Evolutionary conservation across 352 stramenopile species (phyloP), one percentile per base, ranked within the genome.

Genomic region (Phytophthora palmivora): DNA sequence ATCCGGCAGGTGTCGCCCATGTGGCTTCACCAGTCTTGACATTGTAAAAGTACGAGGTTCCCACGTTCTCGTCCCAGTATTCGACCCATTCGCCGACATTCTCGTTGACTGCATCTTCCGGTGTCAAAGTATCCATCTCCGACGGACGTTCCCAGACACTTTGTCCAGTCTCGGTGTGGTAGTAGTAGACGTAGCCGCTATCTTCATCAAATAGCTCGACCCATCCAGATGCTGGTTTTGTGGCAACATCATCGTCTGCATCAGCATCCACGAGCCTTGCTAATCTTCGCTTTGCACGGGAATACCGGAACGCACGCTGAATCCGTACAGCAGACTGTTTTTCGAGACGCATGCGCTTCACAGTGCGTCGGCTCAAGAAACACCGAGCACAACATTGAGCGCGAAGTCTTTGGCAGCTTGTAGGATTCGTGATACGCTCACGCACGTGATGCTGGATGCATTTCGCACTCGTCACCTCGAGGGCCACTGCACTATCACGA

Each of bases 1-100:
- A 72, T 6, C 65, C 65, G 33, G 52, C 70, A 21, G 84, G 84
- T 6, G 77, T 76, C 5, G 77, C 67, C 84, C 84, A 92, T n/a
- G 77, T 88, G 0, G 80, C 79, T 21, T 90, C 81, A 2, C 84
- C 84, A 0, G 84, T 92, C 42, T 73, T 67, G 10, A 70, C 71
- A 56, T 91, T 91, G 66, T 91, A 87, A 28, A 82, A 92, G 57
- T 92, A 92, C 36, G 71, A 76, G 19, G 79, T 62, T 1, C 71
- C 80, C 7, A 81, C 78, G 50, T 78, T 88, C 33, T 88, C 82
- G 55, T 91, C 82, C 80, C 82, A 91, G 63, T 81, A 89, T 66
- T 89, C 80, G 47, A 89, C 67, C 82, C 82, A 91, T 30, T 87
- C 79, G 12, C 57, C 61, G 6, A 76, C 63, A 2, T 56, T 58